A percentile compares a stretch with the other conserved stretches of the same genome.
These are phyloP conservation scores for Microbotryum lychnidis-dioicae DNA, from an alignment of 1,284 basidiomycete genomes.

Conservation along the genomic window DNA sequence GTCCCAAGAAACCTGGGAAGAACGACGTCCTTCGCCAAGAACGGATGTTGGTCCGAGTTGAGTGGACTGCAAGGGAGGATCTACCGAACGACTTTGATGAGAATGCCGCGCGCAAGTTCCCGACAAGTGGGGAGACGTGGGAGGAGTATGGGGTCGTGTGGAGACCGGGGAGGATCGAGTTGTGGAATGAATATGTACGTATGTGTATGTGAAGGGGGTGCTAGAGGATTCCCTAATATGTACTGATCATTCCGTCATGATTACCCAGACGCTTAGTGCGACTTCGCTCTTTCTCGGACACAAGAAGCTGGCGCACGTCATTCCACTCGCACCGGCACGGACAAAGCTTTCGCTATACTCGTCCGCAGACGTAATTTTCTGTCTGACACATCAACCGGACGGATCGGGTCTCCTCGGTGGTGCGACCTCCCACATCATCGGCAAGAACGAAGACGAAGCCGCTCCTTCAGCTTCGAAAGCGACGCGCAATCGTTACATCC, in stretches of 20 bases:
- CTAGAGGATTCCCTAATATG: no score
- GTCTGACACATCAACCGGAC: conserved; percentile 21
- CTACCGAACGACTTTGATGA: conserved; percentile 29
- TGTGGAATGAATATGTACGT: conserved; percentile 29
- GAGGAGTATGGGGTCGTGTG: conserved; percentile 31
- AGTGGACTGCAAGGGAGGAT: conserved; percentile 28
- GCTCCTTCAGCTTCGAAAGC: conserved; percentile 11
- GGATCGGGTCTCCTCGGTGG: no score
- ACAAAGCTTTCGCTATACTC: conserved; percentile 32
- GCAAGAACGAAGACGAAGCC: neutral
- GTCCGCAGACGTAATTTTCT: conserved; percentile 31
- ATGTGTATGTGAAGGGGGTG: neutral
- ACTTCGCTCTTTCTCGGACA: conserved; percentile 10
- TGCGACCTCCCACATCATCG: neutral
- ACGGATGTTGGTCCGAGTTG: conserved; percentile 27
- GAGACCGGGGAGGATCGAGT: conserved; percentile 26
- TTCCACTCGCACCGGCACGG: conserved; percentile 16
- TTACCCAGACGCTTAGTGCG: conserved; percentile 5
- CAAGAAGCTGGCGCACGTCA: conserved; percentile 28
- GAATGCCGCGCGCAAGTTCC: conserved; percentile 26
- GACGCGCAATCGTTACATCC: conserved; percentile 20
- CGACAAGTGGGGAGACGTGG: conserved; percentile 23
- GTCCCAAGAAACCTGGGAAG: neutral
- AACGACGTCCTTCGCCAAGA: conserved; percentile 20
- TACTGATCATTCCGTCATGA: neutral